Percentiles rank a stretch among this genome's conserved stretches.
Evolutionary conservation across 208 protist genomes (phyloP).

Genomic region (Angomonas ambiguus): DNA sequence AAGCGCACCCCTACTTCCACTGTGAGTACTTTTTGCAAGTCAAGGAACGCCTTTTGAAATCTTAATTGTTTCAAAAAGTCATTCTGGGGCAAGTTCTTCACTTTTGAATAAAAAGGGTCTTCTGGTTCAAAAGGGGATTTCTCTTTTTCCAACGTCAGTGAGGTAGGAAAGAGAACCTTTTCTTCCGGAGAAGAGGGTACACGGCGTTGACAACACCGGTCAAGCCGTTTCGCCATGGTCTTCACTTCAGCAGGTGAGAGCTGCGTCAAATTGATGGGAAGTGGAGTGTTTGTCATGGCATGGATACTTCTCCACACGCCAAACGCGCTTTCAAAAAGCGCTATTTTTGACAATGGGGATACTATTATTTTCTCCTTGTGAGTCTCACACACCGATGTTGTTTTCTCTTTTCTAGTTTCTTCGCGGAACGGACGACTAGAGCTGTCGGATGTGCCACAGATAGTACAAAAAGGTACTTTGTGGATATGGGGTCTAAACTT

Average conservation of each 20-base stretch:
- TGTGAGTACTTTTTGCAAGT: constrained; percentile 29
- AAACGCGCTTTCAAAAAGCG: background rate
- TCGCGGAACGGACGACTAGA: background rate
- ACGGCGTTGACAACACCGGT: background rate
- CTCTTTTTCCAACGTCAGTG: background rate
- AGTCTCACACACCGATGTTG: too few species aligned
- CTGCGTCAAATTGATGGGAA: too few species aligned
- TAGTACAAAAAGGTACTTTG: constrained; percentile 21
- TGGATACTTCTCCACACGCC: background rate
- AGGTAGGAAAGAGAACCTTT: too few species aligned
- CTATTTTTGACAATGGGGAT: background rate
- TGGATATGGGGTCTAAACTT: constrained; percentile 47
- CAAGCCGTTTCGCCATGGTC: background rate
- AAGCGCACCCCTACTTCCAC: constrained; percentile 33
- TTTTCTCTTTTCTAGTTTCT: too few species aligned
- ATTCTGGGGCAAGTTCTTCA: background rate
- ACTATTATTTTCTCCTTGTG: background rate
- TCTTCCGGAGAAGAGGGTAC: background rate
- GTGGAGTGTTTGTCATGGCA: too few species aligned
- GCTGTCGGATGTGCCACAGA: constrained; percentile 19
- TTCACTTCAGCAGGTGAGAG: background rate
- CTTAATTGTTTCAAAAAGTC: constrained; percentile 37
- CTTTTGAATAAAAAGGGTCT: background rate
- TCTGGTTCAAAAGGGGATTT: background rate
- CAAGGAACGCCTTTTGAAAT: constrained; percentile 67